Evolutionary conservation across 2,329 filamentous ascomycete species (phyloP).

Genomic region (Celoporthe dispersa): DNA sequence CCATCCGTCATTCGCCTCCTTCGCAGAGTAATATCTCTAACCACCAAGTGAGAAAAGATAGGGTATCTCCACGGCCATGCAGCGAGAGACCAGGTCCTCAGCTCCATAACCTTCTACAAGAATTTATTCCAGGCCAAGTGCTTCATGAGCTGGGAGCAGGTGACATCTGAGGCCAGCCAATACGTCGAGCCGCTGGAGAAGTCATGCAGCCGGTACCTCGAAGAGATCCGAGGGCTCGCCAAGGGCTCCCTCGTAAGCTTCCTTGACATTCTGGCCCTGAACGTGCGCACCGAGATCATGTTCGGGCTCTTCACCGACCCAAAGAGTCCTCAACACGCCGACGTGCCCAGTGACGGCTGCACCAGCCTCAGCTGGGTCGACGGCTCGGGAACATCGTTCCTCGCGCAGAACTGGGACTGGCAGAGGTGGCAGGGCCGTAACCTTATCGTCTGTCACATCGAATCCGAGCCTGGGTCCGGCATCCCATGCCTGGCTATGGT

Average conservation of each 20-base stretch:
- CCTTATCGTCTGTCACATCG: slow-evolving; percentile 33
- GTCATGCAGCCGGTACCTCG: slow-evolving; percentile 24
- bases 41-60: slow-evolving; percentile 15
- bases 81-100: slow-evolving; percentile 19
- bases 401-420: slow-evolving; percentile 32
- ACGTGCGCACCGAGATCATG: slow-evolving; percentile 30
- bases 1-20: background rate
- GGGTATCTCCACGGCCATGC: slow-evolving; percentile 23
- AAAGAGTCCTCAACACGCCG: background rate
- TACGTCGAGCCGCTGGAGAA: slow-evolving; percentile 13
- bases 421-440: slow-evolving; percentile 24
- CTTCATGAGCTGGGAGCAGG: slow-evolving; percentile 23
- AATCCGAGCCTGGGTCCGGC: slow-evolving; percentile 33
- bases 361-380: slow-evolving; percentile 23
- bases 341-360: slow-evolving; percentile 29
- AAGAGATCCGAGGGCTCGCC: slow-evolving; percentile 27
- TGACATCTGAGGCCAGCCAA: slow-evolving; percentile 18
- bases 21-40: background rate
- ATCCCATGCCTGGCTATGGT: slow-evolving; percentile 26
- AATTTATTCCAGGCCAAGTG: slow-evolving; percentile 23
- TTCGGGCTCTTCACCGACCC: slow-evolving; percentile 27
- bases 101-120: slow-evolving; percentile 27
- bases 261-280: slow-evolving; percentile 28
- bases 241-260: slow-evolving; percentile 23
- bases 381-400: background rate